These are phyloP conservation scores for Arachis stenosperma DNA, from an alignment of 306 rosid genomes.

Conservation along the genomic window DNA sequence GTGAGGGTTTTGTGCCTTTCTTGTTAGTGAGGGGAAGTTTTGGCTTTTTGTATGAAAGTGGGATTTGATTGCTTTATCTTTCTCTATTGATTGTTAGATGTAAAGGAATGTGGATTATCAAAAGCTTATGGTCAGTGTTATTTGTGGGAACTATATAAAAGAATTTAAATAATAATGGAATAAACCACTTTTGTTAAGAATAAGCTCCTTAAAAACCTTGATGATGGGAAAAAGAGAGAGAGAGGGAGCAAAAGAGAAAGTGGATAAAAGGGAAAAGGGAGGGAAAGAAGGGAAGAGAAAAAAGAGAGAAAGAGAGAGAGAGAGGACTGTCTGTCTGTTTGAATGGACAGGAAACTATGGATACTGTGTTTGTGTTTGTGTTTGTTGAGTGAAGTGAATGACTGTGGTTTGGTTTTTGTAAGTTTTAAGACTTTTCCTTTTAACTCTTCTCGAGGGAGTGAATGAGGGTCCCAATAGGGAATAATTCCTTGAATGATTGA, in stretches of 20 bases:
- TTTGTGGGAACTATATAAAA: slow-evolving; percentile 51
- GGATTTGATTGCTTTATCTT: slow-evolving; percentile 48
- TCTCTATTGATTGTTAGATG: slow-evolving; percentile 23
- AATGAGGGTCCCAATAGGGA: slow-evolving; percentile 28
- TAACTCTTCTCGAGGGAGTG: slow-evolving; percentile 51
- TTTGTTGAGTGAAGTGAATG: too few relatives aligned
- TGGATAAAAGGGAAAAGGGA: slow-evolving; percentile 49
- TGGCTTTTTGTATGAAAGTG: slow-evolving; percentile 71
- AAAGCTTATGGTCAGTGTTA: slow-evolving; percentile 53
- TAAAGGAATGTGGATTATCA: slow-evolving; percentile 61
- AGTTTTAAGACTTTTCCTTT: slow-evolving; percentile 28
- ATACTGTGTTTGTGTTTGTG: background rate
- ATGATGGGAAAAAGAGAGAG: slow-evolving; percentile 34
- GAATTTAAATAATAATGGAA: slow-evolving; percentile 54
- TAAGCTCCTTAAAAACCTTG: slow-evolving; percentile 48
- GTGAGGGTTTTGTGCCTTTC: slow-evolving; percentile 81
- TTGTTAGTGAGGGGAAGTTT: slow-evolving; percentile 88
- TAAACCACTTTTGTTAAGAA: slow-evolving; percentile 69
- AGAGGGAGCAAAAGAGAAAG: slow-evolving; percentile 52
- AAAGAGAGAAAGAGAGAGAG: slow-evolving; percentile 37
- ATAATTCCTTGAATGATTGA: slow-evolving; percentile 66
- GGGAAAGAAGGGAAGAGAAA: slow-evolving; percentile 47
- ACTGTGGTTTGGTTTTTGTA: slow-evolving; percentile 6
- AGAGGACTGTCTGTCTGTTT: slow-evolving; percentile 66
- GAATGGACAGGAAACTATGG: slow-evolving; percentile 47